These are phyloP conservation scores for Cokeromyces recurvatus DNA, from an alignment of 371 early-diverging fungal species.

Conservation along the genomic window DNA sequence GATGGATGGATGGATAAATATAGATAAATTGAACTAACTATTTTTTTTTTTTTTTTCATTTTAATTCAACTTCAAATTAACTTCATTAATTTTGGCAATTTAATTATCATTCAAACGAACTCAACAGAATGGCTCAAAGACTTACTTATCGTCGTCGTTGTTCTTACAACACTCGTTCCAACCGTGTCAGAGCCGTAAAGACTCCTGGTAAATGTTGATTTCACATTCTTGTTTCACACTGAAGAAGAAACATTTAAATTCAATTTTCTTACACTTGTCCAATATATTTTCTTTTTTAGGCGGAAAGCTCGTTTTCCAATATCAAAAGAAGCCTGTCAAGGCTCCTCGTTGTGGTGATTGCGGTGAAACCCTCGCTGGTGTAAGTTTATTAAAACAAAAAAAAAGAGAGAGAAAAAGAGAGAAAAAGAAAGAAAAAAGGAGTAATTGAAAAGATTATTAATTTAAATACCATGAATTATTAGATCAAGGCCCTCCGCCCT, in stretches of 20 bases:
- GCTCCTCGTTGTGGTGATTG: conserved; percentile 98
- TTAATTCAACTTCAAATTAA: too few species aligned
- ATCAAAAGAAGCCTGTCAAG: conserved; percentile 90
- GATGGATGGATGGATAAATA: conserved; percentile 3
- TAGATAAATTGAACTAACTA: neutral
- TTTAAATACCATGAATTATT: neutral
- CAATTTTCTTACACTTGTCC: too few species aligned
- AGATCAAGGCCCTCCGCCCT: conserved; percentile 92
- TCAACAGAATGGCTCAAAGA: conserved; percentile 85
- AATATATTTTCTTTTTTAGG: conserved; percentile 47
- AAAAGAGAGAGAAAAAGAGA: neutral
- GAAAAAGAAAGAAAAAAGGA: neutral
- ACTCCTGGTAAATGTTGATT: conserved; percentile 93
- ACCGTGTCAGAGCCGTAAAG: conserved; percentile 94
- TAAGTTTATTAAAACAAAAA: conserved; percentile 43
- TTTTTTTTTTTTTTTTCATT: conserved; percentile 3
- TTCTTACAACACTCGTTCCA: conserved; percentile 98
- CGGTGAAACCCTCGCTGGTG: conserved; percentile 85
- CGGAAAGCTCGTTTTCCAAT: conserved; percentile 88
- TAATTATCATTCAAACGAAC: too few species aligned
- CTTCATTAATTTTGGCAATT: neutral
- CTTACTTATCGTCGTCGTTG: conserved; percentile 95
- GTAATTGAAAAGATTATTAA: neutral
- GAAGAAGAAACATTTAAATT: conserved; percentile 1
- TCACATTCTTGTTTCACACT: too few species aligned